phyloP scores from a whole-genome alignment of 2,329 filamentous ascomycete genomes.

The Aspergillus persii region DNA sequence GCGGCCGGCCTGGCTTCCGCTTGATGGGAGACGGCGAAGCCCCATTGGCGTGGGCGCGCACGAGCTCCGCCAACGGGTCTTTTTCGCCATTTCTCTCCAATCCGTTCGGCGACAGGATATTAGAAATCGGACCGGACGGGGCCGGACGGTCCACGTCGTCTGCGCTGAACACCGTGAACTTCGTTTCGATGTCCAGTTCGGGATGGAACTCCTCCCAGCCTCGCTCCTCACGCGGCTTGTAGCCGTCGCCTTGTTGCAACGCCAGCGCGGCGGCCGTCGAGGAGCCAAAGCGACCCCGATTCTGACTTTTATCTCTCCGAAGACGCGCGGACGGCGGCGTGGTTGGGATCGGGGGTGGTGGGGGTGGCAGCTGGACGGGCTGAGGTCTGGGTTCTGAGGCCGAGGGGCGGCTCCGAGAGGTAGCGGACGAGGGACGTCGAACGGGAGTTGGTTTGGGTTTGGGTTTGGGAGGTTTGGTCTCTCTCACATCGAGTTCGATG shows the following conservation, averaged over 20 bases:
- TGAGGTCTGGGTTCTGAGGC: slow-evolving; percentile 31
- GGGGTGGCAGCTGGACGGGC: slow-evolving; percentile 25
- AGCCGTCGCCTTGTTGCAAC: slow-evolving; percentile 88
- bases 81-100: slow-evolving; percentile 26
- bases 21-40: slow-evolving; percentile 48
- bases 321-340: slow-evolving; percentile 41
- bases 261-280: slow-evolving; percentile 83
- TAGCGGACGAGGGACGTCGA: slow-evolving; percentile 45
- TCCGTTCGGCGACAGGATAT: slow-evolving; percentile 27
- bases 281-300: slow-evolving; percentile 72
- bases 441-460: slow-evolving; percentile 38
- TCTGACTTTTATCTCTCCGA: slow-evolving; percentile 42
- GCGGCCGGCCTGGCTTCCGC: slow-evolving; percentile 62
- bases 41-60: slow-evolving; percentile 38
- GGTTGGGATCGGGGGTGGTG: slow-evolving; percentile 31
- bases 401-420: slow-evolving; percentile 52
- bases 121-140: slow-evolving; percentile 47
- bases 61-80: slow-evolving; percentile 42
- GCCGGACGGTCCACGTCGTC: slow-evolving; percentile 79
- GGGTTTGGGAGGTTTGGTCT: slow-evolving; percentile 39
- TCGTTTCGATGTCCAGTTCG: slow-evolving; percentile 82
- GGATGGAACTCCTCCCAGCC: slow-evolving; percentile 98
- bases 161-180: slow-evolving; percentile 73
- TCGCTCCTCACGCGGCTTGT: slow-evolving; percentile 94
- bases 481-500: slow-evolving; percentile 67